Evolutionary conservation across 1,284 basidiomycete genomes (phyloP), one percentile per base, ranked within the genome.

Genomic region (Cutaneotrichosporon sp.): DNA sequence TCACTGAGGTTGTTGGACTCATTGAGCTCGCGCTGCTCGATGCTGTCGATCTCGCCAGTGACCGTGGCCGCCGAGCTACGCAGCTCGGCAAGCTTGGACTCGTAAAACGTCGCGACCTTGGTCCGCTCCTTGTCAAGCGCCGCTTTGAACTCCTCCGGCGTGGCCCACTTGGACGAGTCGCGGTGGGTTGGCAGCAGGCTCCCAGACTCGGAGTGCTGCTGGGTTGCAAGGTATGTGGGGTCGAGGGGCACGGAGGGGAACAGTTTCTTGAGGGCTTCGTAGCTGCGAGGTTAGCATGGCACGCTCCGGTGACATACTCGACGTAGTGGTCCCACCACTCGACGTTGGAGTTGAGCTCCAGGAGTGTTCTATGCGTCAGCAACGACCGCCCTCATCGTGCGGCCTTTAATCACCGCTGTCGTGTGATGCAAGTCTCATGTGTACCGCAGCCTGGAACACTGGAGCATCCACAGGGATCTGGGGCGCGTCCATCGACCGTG

Each of bases 281-380:
- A 93, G 41, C 89, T 86, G 61, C 12, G 9, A 43, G 31, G 35
- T 47, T 26, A 47, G 38, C 24, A 12, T 11, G 20, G 20, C n/a
- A 37, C 10, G 42, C 16, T 14, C 32, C 29, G 26, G 24, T 32
- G 11, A 66, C 72, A 61, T 52, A 75, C 71, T 76, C 74, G 57
- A 97, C 86, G 70, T 97, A 97, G 60, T 92, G 84, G 64, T 91
- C 87, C 82, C 87, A 87, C 92, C 93, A 97, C 59, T 97, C 92
- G 1, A 90, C 81, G 35, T 93, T 88, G 20, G 89, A 87, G 67
- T 97, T 96, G 76, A 94, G 92, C 70, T 93, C 89, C 59, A 96
- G 80, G 14, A 90, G 86, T 42, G 82, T 81, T 46, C 80, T 82
- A 66, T 20, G 25, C 11, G 29, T 41, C 38, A 43, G 49, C 51